Conservation (phyloP, 768 basidiomycete species). For the Xanthoconium stramineum region DNA sequence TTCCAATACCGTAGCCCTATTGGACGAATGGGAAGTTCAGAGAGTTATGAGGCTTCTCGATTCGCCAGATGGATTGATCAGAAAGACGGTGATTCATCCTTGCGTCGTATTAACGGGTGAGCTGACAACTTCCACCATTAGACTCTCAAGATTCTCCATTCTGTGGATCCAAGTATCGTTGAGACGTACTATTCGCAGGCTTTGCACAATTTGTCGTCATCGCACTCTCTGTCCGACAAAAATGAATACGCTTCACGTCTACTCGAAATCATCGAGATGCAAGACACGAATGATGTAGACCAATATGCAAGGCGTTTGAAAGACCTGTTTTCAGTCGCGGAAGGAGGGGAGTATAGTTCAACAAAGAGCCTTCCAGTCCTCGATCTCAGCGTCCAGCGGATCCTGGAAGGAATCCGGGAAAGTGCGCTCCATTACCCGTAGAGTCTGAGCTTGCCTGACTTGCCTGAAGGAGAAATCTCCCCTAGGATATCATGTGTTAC, state of each 20-base stretch:
- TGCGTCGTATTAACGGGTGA: neutral
- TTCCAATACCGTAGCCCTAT: conserved; percentile 44
- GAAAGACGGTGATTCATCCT: conserved; percentile 49
- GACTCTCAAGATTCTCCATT: conserved; percentile 58
- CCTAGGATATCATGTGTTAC: conserved; percentile 46
- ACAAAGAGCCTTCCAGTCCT: conserved; percentile 41
- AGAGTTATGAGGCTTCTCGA: conserved; percentile 65
- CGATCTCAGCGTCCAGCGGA: conserved; percentile 54
- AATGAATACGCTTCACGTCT: conserved; percentile 45
- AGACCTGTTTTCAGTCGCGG: conserved; percentile 36
- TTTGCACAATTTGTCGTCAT: conserved; percentile 36
- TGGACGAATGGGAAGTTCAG: conserved; percentile 76
- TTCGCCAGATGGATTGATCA: conserved; percentile 53
- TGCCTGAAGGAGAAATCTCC: conserved; percentile 33
- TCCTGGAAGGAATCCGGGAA: conserved; percentile 48
- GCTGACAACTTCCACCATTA: conserved; percentile 28
- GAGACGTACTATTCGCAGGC: conserved; percentile 50
- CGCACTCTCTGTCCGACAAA: conserved; percentile 33
- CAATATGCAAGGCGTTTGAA: conserved; percentile 52
- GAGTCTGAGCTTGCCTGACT: conserved; percentile 10
- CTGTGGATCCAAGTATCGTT: conserved; percentile 58
- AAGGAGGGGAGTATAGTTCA: conserved; percentile 32
- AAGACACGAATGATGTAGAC: conserved; percentile 50
- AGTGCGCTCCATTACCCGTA: conserved; percentile 37
- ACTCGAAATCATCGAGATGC: conserved; percentile 52